These are phyloP conservation scores for Didymella lethalis DNA, from an alignment of 2,329 filamentous ascomycete genomes.

Conservation along the genomic window DNA sequence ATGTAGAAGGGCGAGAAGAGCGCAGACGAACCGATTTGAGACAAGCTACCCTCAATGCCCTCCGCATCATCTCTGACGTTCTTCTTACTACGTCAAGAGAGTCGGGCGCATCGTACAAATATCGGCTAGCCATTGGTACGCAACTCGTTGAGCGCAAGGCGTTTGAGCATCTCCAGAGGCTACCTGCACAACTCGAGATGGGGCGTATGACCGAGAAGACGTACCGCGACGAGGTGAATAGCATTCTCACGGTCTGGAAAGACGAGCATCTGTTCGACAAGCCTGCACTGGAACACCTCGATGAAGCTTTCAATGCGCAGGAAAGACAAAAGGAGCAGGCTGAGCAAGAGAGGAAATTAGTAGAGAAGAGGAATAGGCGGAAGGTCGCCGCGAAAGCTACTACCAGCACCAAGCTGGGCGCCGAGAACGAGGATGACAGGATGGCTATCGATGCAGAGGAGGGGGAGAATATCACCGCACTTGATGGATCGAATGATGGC, in stretches of 20 bases:
- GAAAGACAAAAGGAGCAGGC: conserved; percentile 52
- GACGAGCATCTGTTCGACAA: conserved; percentile 46
- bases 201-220: conserved; percentile 77
- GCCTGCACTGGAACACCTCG: conserved; percentile 32
- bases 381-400: conserved; percentile 27
- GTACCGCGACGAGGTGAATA: conserved; percentile 45
- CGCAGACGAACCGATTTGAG: conserved; percentile 30
- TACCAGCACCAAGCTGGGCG: conserved; percentile 16
- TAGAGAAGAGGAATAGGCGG: conserved; percentile 55
- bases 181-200: conserved; percentile 78
- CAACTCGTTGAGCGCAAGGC: conserved; percentile 72
- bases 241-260: conserved; percentile 47
- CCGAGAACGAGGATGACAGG: conserved; percentile 27
- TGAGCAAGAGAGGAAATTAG: conserved; percentile 72
- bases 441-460: conserved; percentile 33
- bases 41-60: conserved; percentile 58
- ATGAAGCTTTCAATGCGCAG: conserved; percentile 46
- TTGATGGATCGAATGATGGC: conserved; percentile 21
- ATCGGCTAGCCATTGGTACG: conserved; percentile 79
- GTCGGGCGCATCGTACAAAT: conserved; percentile 70
- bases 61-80: conserved; percentile 84
- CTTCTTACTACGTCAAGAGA: conserved; percentile 65
- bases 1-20: conserved; percentile 34
- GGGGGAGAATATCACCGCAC: conserved; percentile 1
- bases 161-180: conserved; percentile 77